Base-by-base conservation (phyloP, 1,284 basidiomycete species). In the Erythrobasidium hasegawianum region DNA sequence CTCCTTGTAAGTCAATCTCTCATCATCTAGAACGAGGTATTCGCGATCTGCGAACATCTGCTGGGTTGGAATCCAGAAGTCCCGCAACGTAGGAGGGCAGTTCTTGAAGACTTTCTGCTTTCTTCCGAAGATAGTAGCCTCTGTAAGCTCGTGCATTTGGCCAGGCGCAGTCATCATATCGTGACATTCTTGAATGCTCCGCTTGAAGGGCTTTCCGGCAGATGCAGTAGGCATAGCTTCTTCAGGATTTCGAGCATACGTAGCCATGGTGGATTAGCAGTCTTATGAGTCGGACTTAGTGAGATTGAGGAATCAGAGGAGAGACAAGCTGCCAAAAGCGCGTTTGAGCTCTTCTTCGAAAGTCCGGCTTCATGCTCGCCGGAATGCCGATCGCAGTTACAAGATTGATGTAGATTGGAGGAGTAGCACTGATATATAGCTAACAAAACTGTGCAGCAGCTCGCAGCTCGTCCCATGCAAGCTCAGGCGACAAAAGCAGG, bases 31-130 rank as follows among this genome's bases (percentile, higher is more conserved):
- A 11, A 85, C 81, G 62, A 84, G 72, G 70, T 84, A 86, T 1
- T 79, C 77, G 20, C 77, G 76, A 43, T 81, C 75, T 13, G 73
- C 75, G 70, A 80, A 80, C 54, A 79, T 72, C 59, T 78, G 73
- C 20, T 79, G 74, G 3, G 78, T 74, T 70, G 77, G 77, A 5
- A 82, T 75, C 84, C 84, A 86, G 71, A 84, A 82, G 29, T 76
- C 76, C 16, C 84, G 81, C 14, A 83, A 70, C 7, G 81, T 82
- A 3, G 80, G 77, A 74, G 81, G 82, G 11, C 83, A 75, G 57
- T 82, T 79, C 78, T 85, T 86, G 77, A 84, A 87, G 7, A 83
- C 82, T 24, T 80, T 78, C 59, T 81, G 79, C 10, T 84, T 70
- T 8, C 78, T 78, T 1, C 83, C 83, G 58, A 83, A 78, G 65